A percentile compares a stretch with the other conserved stretches of the same genome.
Evolutionary conservation across 257 asterid species (phyloP).

Genomic region (Jacaranda copaia): DNA sequence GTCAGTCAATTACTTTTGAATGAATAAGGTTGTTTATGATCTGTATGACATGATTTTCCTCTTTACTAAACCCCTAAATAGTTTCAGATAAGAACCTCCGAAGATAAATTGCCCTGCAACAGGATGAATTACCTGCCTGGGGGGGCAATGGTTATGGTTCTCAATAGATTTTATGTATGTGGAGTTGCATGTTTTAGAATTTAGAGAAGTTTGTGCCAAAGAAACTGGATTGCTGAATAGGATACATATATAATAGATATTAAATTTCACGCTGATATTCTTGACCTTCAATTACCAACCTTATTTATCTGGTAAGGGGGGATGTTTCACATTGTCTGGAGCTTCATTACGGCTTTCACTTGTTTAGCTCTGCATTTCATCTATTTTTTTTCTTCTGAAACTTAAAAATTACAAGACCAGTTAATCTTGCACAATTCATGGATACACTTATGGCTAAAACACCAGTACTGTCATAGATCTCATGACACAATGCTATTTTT

Average conservation of each 20-base stretch:
- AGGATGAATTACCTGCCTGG: conserved; percentile 9
- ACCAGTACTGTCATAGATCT: background rate
- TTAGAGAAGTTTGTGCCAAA: no score
- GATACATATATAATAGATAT: no score
- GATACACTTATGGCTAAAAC: background rate
- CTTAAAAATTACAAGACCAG: background rate
- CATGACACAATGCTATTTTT: background rate
- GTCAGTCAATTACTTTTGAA: conserved; percentile 49
- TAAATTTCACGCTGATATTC: no score
- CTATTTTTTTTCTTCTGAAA: background rate
- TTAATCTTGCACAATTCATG: background rate
- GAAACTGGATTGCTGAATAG: no score
- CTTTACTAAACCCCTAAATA: background rate
- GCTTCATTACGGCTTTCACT: background rate
- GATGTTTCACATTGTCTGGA: background rate
- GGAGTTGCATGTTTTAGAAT: background rate
- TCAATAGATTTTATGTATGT: background rate
- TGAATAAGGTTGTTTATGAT: conserved; percentile 22
- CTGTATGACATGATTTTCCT: conserved; percentile 21
- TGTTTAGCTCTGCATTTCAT: background rate
- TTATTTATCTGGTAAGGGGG: background rate
- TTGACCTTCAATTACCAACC: no score
- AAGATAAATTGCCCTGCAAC: conserved; percentile 14
- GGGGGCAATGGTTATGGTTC: conserved; percentile 3
- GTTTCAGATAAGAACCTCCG: background rate